Base-by-base conservation (phyloP, 2,329 filamentous ascomycete genomes). In the Fusarium oligoseptatum region DNA sequence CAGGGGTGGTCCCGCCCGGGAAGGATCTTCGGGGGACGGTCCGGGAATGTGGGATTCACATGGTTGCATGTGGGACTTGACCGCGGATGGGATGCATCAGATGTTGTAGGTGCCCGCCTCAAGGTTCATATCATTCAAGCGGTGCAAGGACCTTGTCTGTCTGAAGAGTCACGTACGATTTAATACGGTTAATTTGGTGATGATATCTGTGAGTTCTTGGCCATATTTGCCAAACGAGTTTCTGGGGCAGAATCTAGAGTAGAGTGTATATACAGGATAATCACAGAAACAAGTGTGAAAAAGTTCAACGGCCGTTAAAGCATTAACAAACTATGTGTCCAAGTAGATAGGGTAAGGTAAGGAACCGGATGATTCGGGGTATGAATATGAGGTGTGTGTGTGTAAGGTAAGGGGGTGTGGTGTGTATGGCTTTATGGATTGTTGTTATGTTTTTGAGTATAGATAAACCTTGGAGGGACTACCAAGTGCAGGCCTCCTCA, bases 161-260 rank as follows among this genome's bases (percentile, higher is more conserved):
- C 77, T 86, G 3, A 83, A 85, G 83, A 3, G 83, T 82, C 73
- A 81, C 83, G 67, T 22, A 83, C 80, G 64, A 80, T 76, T 27
- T 82, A 81, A 22, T 85, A 85, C 67, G 84, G 86, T 71, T 83
- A 81, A 3, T 72, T 86, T 52, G 84, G 84, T 0, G 86, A 86
- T 82, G 85, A 85, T 62, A 76, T 81, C 27, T 81, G 79, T 64
- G 84, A 86, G 78, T 86, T 85, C 68, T 65, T 87, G 66, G 81
- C 82, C 3, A 85, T 82, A 86, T 63, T 74, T 86, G 6, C 85
- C 84, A 6, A 81, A 81, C 22, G 77, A 79, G 71, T 86, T 86
- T 77, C 73, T 86, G 29, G 77, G 84, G 83, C 1, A 74, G 72
- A 39, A 71, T 84, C 57, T 74, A 63, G 36, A 56, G 48, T 12